phyloP scores from a whole-genome alignment of 2,329 filamentous ascomycete species.

The Calcarisporium arbuscula region DNA sequence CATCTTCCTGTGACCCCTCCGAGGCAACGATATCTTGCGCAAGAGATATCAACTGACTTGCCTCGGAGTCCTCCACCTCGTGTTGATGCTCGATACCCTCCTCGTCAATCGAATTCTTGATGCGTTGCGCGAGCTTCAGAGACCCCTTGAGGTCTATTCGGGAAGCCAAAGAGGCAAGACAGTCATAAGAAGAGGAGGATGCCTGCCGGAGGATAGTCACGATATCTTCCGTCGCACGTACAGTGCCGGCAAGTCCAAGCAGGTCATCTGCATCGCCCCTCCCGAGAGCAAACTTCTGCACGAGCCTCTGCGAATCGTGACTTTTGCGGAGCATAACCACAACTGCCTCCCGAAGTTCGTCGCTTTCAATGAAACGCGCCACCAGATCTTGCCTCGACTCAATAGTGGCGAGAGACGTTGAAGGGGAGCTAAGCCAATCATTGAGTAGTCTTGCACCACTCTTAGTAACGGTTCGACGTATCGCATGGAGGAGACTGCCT shows the following conservation, averaged over 20 bases:
- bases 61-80: conserved; percentile 65
- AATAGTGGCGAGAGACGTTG: conserved; percentile 77
- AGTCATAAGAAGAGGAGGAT: conserved; percentile 17
- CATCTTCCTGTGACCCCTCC: conserved; percentile 56
- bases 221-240: conserved; percentile 66
- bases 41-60: conserved; percentile 62
- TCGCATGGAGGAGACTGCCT: conserved; percentile 84
- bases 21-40: conserved; percentile 64
- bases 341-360: conserved; percentile 64
- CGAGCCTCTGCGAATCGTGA: conserved; percentile 80
- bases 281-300: conserved; percentile 91
- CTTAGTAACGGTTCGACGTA: conserved; percentile 84
- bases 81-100: conserved; percentile 81
- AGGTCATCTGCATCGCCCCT: conserved; percentile 90
- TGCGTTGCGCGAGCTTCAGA: conserved; percentile 60
- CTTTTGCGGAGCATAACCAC: conserved; percentile 63
- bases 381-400: conserved; percentile 77
- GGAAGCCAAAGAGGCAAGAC: conserved; percentile 38
- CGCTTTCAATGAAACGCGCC: conserved; percentile 61
- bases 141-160: conserved; percentile 65
- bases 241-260: conserved; percentile 73
- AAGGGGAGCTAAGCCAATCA: conserved; percentile 83
- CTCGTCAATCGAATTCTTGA: conserved; percentile 80
- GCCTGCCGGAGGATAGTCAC: conserved; percentile 36
- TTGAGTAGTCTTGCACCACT: conserved; percentile 80